Percentiles rank a stretch among this genome's conserved stretches.
phyloP scores from a whole-genome alignment of 768 basidiomycete species.

The Cubamyces lactineus region DNA sequence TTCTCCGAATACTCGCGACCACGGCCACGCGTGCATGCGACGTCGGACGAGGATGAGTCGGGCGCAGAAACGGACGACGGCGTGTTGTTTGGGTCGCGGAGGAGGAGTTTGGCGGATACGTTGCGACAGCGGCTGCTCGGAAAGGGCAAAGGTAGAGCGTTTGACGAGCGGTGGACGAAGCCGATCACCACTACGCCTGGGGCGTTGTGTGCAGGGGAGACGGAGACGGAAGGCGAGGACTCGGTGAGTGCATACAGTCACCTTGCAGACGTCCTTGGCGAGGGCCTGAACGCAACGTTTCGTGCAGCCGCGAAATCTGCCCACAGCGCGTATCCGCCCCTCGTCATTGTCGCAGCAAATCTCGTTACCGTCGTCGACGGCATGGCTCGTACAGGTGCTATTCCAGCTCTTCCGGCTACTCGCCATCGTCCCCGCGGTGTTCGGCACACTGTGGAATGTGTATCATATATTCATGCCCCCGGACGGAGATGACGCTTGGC shows the following conservation, averaged over 20 bases:
- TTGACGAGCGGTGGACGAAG: constrained; percentile 27
- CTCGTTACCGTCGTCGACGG: constrained; percentile 49
- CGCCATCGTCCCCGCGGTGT: constrained; percentile 70
- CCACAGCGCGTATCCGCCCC: constrained; percentile 56
- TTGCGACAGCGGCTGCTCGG: constrained; percentile 29
- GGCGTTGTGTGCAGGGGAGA: constrained; percentile 67
- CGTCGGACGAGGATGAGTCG: constrained; percentile 18
- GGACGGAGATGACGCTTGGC: constrained; percentile 35
- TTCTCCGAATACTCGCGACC: constrained; percentile 13
- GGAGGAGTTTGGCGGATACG: constrained; percentile 21
- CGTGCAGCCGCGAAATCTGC: constrained; percentile 61
- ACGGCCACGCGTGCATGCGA: not conserved
- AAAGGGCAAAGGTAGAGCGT: constrained; percentile 27
- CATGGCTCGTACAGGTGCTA: constrained; percentile 59
- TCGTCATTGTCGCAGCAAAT: constrained; percentile 25
- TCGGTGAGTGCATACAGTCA: constrained; percentile 53
- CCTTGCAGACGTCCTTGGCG: not conserved
- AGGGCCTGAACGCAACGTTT: not conserved
- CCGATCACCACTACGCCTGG: constrained; percentile 67
- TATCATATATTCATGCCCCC: constrained; percentile 57
- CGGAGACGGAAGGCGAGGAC: constrained; percentile 79
- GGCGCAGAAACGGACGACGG: constrained; percentile 18
- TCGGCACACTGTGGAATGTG: constrained; percentile 66
- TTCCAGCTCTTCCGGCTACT: constrained; percentile 74
- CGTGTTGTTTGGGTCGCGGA: constrained; percentile 2